Conservation (phyloP, 2,329 filamentous ascomycete genomes). For the Penicillium hordei region DNA sequence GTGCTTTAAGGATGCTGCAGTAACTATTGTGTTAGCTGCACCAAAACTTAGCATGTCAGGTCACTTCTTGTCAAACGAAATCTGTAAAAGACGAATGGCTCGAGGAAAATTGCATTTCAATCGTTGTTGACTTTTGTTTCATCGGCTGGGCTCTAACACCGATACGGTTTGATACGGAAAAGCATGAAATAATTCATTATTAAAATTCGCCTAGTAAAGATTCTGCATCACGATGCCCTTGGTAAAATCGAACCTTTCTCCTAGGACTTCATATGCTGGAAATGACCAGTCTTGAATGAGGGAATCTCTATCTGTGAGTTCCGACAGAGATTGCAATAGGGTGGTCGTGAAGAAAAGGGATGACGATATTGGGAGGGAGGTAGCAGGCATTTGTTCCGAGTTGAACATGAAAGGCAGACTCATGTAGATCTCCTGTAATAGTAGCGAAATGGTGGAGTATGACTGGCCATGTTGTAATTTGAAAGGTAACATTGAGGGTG, state of each 20-base stretch:
- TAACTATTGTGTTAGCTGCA: too few species aligned
- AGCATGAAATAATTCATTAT: neutral
- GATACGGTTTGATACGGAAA: neutral
- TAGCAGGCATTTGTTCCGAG: neutral
- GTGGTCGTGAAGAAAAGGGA: neutral
- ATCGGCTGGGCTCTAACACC: neutral
- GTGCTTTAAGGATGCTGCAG: neutral
- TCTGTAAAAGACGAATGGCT: too few species aligned
- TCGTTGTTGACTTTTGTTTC: too few species aligned
- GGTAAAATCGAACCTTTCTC: neutral
- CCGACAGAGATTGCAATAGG: neutral
- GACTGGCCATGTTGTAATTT: neutral
- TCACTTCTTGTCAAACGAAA: neutral
- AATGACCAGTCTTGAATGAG: neutral
- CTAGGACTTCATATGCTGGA: neutral
- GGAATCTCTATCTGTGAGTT: neutral
- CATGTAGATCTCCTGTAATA: neutral
- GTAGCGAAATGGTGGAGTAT: neutral
- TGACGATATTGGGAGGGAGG: neutral
- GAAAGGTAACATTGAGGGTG: neutral
- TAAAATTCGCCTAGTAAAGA: neutral
- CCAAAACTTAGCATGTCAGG: neutral
- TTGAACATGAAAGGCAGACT: constrained; percentile 5
- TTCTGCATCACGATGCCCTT: neutral
- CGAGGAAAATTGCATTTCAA: too few species aligned